These are phyloP conservation scores for Cladosporium sp. DNA, from an alignment of 2,329 filamentous ascomycete genomes.

Conservation along the genomic window DNA sequence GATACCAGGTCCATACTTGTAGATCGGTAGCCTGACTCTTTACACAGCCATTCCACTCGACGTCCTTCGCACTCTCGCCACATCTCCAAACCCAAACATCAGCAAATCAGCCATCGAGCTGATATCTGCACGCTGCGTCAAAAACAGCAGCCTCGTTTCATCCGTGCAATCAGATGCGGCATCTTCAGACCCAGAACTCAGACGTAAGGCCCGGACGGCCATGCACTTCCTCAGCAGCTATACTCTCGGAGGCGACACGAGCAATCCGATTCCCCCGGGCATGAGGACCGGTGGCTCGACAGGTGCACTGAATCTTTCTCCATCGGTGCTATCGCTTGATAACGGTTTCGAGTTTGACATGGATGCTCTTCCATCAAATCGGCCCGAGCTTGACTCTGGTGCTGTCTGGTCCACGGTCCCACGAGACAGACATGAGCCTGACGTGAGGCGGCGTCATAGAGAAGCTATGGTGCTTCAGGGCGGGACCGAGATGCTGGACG, in stretches of 20 bases:
- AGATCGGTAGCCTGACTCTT: not conserved
- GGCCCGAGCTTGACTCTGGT: too few relatives aligned
- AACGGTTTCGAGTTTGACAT: not conserved
- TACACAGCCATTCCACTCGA: conserved; percentile 36
- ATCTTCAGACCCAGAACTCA: not conserved
- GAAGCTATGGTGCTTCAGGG: conserved; percentile 71
- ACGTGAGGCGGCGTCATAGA: conserved; percentile 61
- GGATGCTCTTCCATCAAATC: too few relatives aligned
- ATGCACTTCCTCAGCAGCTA: conserved; percentile 1
- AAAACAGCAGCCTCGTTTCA: not conserved
- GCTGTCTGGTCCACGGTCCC: too few relatives aligned
- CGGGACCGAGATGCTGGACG: not conserved
- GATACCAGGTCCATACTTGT: too few relatives aligned
- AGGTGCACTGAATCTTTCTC: not conserved
- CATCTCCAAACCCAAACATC: conserved; percentile 41
- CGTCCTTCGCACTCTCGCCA: conserved; percentile 39
- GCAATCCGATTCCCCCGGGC: not conserved
- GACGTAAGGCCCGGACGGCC: not conserved
- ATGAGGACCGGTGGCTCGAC: not conserved
- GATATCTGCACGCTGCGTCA: conserved; percentile 22
- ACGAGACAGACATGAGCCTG: too few relatives aligned
- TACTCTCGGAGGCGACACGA: not conserved
- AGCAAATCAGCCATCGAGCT: conserved; percentile 32
- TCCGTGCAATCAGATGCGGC: not conserved
- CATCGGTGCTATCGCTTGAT: not conserved